These are phyloP conservation scores for Metschnikowia gruessii DNA, from an alignment of 805 yeast genomes.

Conservation along the genomic window DNA sequence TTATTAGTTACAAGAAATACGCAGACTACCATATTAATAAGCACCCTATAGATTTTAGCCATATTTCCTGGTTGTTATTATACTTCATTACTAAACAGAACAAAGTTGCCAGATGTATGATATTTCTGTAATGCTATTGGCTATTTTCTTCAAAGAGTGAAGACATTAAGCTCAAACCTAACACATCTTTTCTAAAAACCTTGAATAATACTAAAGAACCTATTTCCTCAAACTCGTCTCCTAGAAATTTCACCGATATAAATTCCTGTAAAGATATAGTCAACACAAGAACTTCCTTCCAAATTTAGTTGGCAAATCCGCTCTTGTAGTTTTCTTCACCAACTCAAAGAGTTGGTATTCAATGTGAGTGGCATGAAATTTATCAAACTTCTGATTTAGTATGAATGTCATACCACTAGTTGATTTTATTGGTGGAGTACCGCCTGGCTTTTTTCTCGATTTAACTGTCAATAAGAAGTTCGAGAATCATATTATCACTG, in stretches of 20 bases:
- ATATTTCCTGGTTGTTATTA: too few species aligned
- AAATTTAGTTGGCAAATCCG: constrained; percentile 18
- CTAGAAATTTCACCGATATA: constrained; percentile 19
- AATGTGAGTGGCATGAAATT: constrained; percentile 24
- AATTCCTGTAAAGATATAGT: constrained; percentile 23
- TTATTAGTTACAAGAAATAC: too few species aligned
- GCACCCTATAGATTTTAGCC: too few species aligned
- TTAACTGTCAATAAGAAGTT: constrained; percentile 16
- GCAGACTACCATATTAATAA: too few species aligned
- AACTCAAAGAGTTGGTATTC: constrained; percentile 23
- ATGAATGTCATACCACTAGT: constrained; percentile 36
- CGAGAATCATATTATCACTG: constrained; percentile 10
- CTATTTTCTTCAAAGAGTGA: too few species aligned
- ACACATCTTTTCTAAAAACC: too few species aligned
- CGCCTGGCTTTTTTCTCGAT: constrained; percentile 14
- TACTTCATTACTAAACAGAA: too few species aligned
- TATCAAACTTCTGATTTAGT: constrained; percentile 27
- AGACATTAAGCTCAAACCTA: too few species aligned
- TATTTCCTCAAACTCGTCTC: too few species aligned
- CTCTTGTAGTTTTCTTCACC: constrained; percentile 12
- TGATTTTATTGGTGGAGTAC: constrained; percentile 21
- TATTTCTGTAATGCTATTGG: too few species aligned
- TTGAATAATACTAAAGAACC: too few species aligned
- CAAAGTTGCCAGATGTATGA: too few species aligned
- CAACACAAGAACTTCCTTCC: constrained; percentile 17